Base-by-base conservation (phyloP, 106 monocot species). In the Platanthera guangdongensis region DNA sequence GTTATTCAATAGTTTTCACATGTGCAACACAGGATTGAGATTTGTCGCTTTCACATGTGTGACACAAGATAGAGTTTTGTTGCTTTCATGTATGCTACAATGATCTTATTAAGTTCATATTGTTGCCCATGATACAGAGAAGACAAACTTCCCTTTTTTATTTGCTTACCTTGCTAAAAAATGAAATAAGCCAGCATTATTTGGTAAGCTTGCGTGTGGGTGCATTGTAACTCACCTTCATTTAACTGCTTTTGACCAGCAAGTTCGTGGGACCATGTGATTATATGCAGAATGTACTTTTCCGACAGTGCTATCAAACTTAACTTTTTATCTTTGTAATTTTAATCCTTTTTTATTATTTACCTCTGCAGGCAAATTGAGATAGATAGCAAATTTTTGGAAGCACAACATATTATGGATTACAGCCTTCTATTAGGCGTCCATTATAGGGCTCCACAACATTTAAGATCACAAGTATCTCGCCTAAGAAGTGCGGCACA, bases 361-460 rank as follows among this genome's bases (percentile, higher is more conserved):
- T 39, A 52, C 11, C 81, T 63, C 65, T 85, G 48, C 84, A 96
- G 96, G 81, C 96, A 96, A 75, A 93, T 96, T 72, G 88, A 96
- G 82, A 96, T 87, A 32, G 96, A 96, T 72, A 96, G 93, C 59
- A 89, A 85, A 75, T 96, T 93, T 80, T 81, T 96, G 73, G 89
- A 91, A 82, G 78, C 60, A 63, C 86, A 93, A 75, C 75, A 67
- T 75, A 96, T 96, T 80, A 96, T 96, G 96, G 96, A 96, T 81
- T 96, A 96, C 73, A 96, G 93, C 81, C 80, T 96, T 46, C 72
- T 96, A 71, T 74, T 96, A 82, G 96, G 96, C 46, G 96, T 96
- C 9, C 96, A 92, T 73, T 95, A 95, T 77, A 81, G 95, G 77
- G 95, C 95, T 79, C 95, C 95, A 0, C 93, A 87, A 65, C 88